These are phyloP conservation scores for Leccinum truebloodii DNA, from an alignment of 768 basidiomycete genomes.

Conservation along the genomic window DNA sequence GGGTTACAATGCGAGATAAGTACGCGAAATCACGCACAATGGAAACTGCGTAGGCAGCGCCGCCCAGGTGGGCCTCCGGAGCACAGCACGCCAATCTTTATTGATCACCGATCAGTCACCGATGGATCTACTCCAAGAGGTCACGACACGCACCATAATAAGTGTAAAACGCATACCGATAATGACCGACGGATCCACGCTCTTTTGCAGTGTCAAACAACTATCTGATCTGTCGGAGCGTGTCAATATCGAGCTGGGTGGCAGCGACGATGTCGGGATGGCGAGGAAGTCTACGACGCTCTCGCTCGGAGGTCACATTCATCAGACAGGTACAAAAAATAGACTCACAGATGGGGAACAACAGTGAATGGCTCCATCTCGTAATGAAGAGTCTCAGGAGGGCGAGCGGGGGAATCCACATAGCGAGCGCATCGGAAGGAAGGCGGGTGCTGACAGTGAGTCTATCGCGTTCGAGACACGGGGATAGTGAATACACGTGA, in stretches of 20 bases:
- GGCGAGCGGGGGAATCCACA: slow-evolving; percentile 80
- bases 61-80: slow-evolving; percentile 66
- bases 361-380: slow-evolving; percentile 79
- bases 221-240: slow-evolving; percentile 73
- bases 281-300: slow-evolving; percentile 62
- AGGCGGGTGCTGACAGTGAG: slow-evolving; percentile 38
- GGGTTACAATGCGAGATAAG: slow-evolving; percentile 10
- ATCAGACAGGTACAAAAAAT: slow-evolving; percentile 1
- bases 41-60: slow-evolving; percentile 95
- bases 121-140: not conserved
- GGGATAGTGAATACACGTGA: not conserved
- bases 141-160: slow-evolving; percentile 60
- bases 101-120: slow-evolving; percentile 27
- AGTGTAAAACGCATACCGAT: slow-evolving; percentile 81
- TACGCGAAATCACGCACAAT: slow-evolving; percentile 49
- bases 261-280: slow-evolving; percentile 73
- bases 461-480: slow-evolving; percentile 36
- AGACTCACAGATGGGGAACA: slow-evolving; percentile 83
- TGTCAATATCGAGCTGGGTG: slow-evolving; percentile 56
- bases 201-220: slow-evolving; percentile 65
- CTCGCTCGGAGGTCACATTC: not conserved
- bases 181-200: slow-evolving; percentile 39
- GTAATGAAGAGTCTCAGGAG: slow-evolving; percentile 81
- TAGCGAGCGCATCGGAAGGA: slow-evolving; percentile 67
- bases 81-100: slow-evolving; percentile 45